phyloP scores from a whole-genome alignment of 768 basidiomycete genomes.

The Termitomyces sp. region DNA sequence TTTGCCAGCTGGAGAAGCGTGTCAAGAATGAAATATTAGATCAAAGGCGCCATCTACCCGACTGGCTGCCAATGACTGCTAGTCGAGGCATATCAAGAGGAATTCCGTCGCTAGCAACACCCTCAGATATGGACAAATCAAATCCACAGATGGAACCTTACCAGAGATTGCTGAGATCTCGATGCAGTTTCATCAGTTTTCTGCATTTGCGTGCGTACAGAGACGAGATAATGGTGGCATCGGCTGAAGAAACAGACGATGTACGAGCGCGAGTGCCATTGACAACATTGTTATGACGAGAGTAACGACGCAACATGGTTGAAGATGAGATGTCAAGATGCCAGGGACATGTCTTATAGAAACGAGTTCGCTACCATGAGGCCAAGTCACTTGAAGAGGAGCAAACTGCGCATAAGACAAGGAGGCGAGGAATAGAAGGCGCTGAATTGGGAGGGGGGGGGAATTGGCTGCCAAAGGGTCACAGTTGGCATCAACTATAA shows the following conservation, averaged over 20 bases:
- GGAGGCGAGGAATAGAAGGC: not conserved
- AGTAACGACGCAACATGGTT: not conserved
- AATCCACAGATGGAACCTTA: not conserved
- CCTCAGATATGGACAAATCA: not conserved
- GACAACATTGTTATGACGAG: not conserved
- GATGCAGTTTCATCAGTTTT: constrained; percentile 5
- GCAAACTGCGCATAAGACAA: not conserved
- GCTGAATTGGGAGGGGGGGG: not conserved
- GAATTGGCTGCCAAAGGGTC: not conserved
- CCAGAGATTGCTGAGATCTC: not conserved
- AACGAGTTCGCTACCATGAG: not conserved
- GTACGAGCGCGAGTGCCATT: not conserved
- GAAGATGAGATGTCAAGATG: not conserved
- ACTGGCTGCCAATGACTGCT: constrained; percentile 6
- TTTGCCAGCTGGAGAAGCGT: constrained; percentile 1
- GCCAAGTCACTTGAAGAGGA: not conserved
- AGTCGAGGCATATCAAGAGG: constrained; percentile 5
- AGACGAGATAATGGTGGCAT: not conserved
- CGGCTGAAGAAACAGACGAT: not conserved
- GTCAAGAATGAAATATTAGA: not conserved
- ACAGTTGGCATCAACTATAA: not conserved
- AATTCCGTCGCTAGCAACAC: not conserved
- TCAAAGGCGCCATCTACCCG: not conserved
- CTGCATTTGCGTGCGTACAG: not conserved
- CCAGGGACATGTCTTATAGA: not conserved